A percentile compares a stretch with the other conserved stretches of the same genome.
Conservation (phyloP, 2,329 filamentous ascomycete species). For the Phoma sp. region DNA sequence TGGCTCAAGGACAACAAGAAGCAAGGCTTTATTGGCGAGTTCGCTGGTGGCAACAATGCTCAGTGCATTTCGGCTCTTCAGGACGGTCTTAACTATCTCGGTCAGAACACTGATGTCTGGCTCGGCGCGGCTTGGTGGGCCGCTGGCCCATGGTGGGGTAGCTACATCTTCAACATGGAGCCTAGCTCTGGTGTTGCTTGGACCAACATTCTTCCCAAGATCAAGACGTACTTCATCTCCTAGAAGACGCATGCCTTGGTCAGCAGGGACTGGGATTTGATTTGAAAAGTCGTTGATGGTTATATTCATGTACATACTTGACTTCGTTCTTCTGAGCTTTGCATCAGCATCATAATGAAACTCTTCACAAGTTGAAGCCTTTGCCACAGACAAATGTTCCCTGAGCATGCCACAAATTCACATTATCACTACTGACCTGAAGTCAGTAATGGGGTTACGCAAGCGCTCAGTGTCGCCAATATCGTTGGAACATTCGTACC, state of each 20-base stretch:
- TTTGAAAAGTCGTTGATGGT: too few relatives aligned
- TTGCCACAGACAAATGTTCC: too few relatives aligned
- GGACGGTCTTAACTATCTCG: constrained; percentile 59
- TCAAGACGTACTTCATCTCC: constrained; percentile 45
- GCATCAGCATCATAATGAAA: too few relatives aligned
- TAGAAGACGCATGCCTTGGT: too few relatives aligned
- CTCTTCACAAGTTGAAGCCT: too few relatives aligned
- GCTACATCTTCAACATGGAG: constrained; percentile 60
- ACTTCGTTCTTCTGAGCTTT: too few relatives aligned
- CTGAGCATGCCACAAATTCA: too few relatives aligned
- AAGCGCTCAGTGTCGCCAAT: too few relatives aligned
- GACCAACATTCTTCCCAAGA: constrained; percentile 41
- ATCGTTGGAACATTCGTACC: too few relatives aligned
- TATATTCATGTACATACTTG: constrained; percentile 8
- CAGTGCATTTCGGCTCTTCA: constrained; percentile 59
- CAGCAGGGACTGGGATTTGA: too few relatives aligned
- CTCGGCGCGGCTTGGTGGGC: constrained; percentile 63
- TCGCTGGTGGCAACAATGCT: constrained; percentile 60
- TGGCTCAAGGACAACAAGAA: constrained; percentile 64
- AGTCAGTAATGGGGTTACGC: too few relatives aligned
- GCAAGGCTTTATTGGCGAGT: constrained; percentile 62
- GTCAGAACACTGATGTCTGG: constrained; percentile 61
- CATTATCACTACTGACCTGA: too few relatives aligned
- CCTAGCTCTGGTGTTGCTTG: constrained; percentile 56
- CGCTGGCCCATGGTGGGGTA: constrained; percentile 61